A percentile compares a stretch with the other conserved stretches of the same genome.
Conservation (phyloP, 2,329 filamentous ascomycete species). For the Magnaporthiopsis rhizophila region DNA sequence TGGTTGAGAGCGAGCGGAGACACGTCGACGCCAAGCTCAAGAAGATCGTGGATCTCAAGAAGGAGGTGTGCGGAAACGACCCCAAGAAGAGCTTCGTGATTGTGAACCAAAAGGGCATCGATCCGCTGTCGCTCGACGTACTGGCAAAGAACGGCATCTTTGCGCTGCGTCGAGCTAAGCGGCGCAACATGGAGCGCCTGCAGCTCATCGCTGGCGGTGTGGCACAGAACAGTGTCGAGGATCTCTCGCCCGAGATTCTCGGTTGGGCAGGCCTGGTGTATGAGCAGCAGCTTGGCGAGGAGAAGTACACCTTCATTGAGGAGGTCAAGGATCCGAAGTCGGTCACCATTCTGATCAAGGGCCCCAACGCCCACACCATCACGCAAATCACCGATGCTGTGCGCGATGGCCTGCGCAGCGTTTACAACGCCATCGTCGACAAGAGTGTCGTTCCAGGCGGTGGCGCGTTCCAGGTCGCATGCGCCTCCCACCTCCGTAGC, state of each 20-base stretch:
- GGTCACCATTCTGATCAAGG: constrained; percentile 95
- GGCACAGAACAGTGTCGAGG: constrained; percentile 94
- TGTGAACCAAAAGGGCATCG: constrained; percentile 99
- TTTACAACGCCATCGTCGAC: constrained; percentile 99
- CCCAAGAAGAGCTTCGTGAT: constrained; percentile 94
- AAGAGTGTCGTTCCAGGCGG: constrained; percentile 89
- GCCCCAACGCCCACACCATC: constrained; percentile 94
- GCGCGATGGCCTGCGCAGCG: constrained; percentile 85
- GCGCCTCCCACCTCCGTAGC: constrained; percentile 76
- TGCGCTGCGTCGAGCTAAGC: constrained; percentile 87
- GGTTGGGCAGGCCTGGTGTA: constrained; percentile 97
- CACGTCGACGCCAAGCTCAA: constrained; percentile 95
- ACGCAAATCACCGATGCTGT: constrained; percentile 95
- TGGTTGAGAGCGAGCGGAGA: constrained; percentile 91
- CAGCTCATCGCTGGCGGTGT: constrained; percentile 89
- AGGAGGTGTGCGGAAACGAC: constrained; percentile 90
- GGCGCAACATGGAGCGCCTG: constrained; percentile 97
- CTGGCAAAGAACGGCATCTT: constrained; percentile 97
- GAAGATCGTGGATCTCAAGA: constrained; percentile 97
- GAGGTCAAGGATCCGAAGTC: constrained; percentile 99
- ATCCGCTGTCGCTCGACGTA: constrained; percentile 90
- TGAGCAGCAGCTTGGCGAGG: constrained; percentile 93
- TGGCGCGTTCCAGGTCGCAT: constrained; percentile 93
- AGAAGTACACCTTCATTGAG: constrained; percentile 98
- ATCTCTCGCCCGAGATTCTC: constrained; percentile 76